Base-by-base conservation (phyloP, 768 basidiomycete species). In the Gloeopeniophorella convolvens region DNA sequence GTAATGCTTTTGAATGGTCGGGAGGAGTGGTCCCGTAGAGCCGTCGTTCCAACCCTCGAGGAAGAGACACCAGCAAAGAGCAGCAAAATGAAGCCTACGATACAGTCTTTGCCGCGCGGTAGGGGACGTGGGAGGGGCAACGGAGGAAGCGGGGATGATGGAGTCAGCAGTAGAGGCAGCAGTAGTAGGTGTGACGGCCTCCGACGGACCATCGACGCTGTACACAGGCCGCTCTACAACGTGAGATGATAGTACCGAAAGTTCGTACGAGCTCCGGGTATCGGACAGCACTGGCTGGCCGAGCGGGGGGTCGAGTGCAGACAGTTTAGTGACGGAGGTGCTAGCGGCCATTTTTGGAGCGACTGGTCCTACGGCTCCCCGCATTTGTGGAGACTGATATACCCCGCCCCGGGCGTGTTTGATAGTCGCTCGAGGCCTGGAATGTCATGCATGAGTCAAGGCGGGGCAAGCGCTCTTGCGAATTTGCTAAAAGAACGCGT, bases 11-110 rank as follows among this genome's bases (percentile, higher is more conserved):
- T 58, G 57, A 18, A 56, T 45, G 16, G 44, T 41, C 15, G 58
- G 59, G 6, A 59, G 54, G 20, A 60, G 51, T 5, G 55, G 53
- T 11, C 45, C 50, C 3, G 50, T 43, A 10, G 30, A 34, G 18
- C 50, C 50, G 20, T 46, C 56, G 30, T 56, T 46, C 49, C 49
- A 55, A 16, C 53, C 53, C 12, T 35, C 41, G 7, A 58, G 20
- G 13, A 55, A 58, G 21, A 55, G 33, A 44, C 35, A 37, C 30
- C 45, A 51, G 39, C 45, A 52, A 3, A 50, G 36, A n/a, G n/a
- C n/a, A n/a, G n/a, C n/a, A n/a, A n/a, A 45, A 5, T 12, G 24
- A n/a, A 28, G 34, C n/a, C 15, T 31, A n/a, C 21, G 3, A 36
- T 30, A 36, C n/a, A 27, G n/a, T 12, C 23, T 31, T 18, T 31